Base-by-base conservation (phyloP, 495 filamentous ascomycete genomes). In the Evernia prunastri region DNA sequence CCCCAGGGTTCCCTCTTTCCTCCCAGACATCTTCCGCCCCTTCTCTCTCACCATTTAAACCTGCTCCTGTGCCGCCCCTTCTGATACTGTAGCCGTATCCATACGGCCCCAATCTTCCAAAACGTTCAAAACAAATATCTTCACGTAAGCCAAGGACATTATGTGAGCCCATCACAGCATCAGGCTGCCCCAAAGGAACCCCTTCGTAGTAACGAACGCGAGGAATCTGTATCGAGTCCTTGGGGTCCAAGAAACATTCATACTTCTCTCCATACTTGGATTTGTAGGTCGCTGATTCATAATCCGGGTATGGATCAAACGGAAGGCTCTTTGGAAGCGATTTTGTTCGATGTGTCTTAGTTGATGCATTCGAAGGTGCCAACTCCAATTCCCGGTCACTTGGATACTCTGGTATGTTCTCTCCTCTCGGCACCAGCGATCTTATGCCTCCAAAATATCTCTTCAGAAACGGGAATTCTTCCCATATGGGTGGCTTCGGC, bases 81-180 rank as follows among this genome's bases (percentile, higher is more conserved):
- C 82, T 82, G 23, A 79, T 73, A 27, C 83, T 86, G 69, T 97
- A 97, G 20, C 94, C 94, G 59, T 88, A 84, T 0, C 94, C 94
- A 68, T 98, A 98, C 0, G 92, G 87, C 0, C 91, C 95, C 33
- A 93, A 81, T 63, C 90, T 82, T 13, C 95, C 94, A 74, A 88
- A 95, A 3, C 94, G 83, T 60, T 98, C 94, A 75, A 96, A 97
- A 77, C 94, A 98, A 59, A 97, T 82, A 72, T 96, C 89, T 63
- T 96, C 85, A 36, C 86, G 86, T 35, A 96, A 79, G 0, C 87
- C 91, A 8, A 97, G 73, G 51, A 95, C 76, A 7, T 87, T 82
- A 71, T 96, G 88, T 0, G 88, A 91, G 5, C 94, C 94, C 69
- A 95, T 84, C 4, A 89, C 81, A 58, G 89, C 81, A 43, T 91